Evolutionary conservation across 2,329 filamentous ascomycete species (phyloP).

Genomic region (Talaromyces albobiverticillius): DNA sequence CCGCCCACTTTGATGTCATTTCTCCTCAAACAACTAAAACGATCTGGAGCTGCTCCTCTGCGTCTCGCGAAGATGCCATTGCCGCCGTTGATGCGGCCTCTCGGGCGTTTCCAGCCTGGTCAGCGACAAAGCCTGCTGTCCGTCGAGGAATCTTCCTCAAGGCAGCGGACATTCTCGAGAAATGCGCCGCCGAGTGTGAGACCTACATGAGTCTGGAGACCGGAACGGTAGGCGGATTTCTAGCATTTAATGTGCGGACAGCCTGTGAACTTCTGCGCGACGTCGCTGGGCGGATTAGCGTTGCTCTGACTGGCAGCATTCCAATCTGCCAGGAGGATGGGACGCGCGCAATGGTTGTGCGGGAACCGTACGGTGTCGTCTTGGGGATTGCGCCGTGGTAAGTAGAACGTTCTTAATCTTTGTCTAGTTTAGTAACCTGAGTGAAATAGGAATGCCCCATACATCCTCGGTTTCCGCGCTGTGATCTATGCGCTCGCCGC

Average conservation of each 20-base stretch:
- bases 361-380: neutral
- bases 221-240: neutral
- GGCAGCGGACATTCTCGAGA: conserved; percentile 62
- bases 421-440: neutral
- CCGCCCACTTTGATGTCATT: neutral
- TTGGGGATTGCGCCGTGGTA: conserved; percentile 9
- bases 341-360: neutral
- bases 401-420: neutral
- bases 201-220: neutral
- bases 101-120: conserved; percentile 65
- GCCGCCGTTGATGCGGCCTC: conserved; percentile 59
- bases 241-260: neutral
- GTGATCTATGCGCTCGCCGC: neutral
- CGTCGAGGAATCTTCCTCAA: conserved; percentile 70
- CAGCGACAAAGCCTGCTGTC: conserved; percentile 56
- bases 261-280: neutral
- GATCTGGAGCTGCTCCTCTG: neutral
- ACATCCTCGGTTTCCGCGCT: conserved; percentile 1
- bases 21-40: neutral
- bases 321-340: neutral
- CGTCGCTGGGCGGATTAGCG: neutral
- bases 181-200: conserved; percentile 27
- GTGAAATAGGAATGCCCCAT: conserved; percentile 5
- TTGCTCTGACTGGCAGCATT: neutral
- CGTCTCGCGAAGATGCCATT: conserved; percentile 35